phyloP scores from a whole-genome alignment of 148 eudicot genomes.

The Rhododendron vialii region DNA sequence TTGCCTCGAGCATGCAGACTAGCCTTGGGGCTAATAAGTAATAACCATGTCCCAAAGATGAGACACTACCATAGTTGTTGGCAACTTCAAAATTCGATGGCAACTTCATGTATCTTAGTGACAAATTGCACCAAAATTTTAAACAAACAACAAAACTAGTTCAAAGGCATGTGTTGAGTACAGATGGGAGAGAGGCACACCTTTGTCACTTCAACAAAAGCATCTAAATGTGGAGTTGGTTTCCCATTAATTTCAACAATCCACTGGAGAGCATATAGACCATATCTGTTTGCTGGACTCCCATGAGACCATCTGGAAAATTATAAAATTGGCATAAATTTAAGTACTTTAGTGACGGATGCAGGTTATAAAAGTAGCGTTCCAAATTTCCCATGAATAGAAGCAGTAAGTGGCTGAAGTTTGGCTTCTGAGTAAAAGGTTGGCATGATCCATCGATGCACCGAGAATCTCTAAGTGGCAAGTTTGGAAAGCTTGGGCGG shows the following conservation, averaged over 20 bases:
- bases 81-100: background rate
- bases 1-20: background rate
- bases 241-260: constrained; percentile 92
- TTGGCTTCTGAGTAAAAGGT: background rate
- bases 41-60: background rate
- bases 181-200: constrained; percentile 24
- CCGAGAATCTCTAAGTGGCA: background rate
- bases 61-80: background rate
- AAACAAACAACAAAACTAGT: background rate
- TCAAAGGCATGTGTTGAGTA: background rate
- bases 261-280: constrained; percentile 90
- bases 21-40: background rate
- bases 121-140: background rate
- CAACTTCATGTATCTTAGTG: background rate
- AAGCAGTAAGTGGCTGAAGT: background rate
- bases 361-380: background rate
- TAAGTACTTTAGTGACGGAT: background rate
- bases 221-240: constrained; percentile 84
- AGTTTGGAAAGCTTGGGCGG: background rate
- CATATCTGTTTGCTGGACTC: constrained; percentile 86
- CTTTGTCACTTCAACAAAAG: constrained; percentile 83
- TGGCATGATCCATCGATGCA: background rate
- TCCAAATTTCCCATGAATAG: background rate
- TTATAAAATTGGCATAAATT: background rate
- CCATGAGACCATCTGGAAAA: constrained; percentile 85